Evolutionary conservation across 345 rosid species (phyloP).

Genomic region (Eucalyptus pumila): DNA sequence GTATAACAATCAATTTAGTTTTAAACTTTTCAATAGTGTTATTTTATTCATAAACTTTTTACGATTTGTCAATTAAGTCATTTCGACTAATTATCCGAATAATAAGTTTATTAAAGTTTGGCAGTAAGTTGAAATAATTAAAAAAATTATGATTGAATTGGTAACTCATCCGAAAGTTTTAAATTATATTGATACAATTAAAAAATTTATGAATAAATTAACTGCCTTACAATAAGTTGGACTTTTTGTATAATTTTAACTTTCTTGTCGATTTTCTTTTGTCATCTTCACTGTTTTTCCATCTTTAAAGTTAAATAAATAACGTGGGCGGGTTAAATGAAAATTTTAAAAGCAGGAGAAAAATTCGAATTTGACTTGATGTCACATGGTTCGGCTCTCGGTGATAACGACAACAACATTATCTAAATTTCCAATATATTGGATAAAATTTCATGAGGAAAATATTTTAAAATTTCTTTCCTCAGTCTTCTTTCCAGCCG

Average conservation of each 20-base stretch:
- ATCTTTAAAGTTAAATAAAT: background rate
- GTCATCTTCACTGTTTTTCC: background rate
- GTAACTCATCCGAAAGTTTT: fast-evolving
- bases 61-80: too few species aligned
- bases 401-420: background rate
- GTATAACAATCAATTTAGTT: fast-evolving
- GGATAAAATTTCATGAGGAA: background rate
- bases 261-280: background rate
- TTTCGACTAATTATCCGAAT: background rate
- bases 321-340: background rate
- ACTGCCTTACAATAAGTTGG: too few species aligned
- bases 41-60: fast-evolving
- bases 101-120: too few species aligned
- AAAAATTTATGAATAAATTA: fast-evolving
- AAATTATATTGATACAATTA: fast-evolving
- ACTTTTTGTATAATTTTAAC: background rate
- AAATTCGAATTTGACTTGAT: background rate
- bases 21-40: too few species aligned
- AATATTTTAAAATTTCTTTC: background rate
- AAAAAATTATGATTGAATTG: fast-evolving
- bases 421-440: background rate
- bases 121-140: too few species aligned
- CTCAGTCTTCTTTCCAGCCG: background rate
- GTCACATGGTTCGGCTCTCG: background rate
- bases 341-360: background rate